phyloP scores from a whole-genome alignment of 331 rosid species.

The Acacia pycnantha region DNA sequence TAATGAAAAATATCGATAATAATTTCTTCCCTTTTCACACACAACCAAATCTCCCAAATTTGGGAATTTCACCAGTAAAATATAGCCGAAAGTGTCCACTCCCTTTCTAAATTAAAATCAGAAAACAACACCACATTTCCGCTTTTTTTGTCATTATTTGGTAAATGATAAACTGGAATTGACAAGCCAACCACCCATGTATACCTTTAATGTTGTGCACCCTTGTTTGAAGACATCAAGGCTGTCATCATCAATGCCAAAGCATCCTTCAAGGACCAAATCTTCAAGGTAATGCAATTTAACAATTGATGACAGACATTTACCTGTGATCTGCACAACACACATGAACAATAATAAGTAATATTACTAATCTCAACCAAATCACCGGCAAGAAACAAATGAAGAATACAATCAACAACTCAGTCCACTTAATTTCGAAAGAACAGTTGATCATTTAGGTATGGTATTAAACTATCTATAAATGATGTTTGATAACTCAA shows the following conservation, averaged over 20 bases:
- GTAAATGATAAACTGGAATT: background rate
- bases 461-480: background rate
- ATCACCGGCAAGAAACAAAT: background rate
- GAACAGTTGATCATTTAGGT: background rate
- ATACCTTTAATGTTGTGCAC: slow-evolving; percentile 84
- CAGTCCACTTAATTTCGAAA: slow-evolving; percentile 3
- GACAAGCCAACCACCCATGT: slow-evolving; percentile 19
- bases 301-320: slow-evolving; percentile 76
- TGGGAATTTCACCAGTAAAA: background rate
- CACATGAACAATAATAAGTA: background rate
- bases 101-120: background rate
- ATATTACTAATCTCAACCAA: slow-evolving; percentile 8
- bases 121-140: background rate
- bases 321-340: slow-evolving; percentile 71
- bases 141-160: background rate
- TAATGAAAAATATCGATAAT: background rate
- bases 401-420: slow-evolving; percentile 4
- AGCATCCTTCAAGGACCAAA: slow-evolving; percentile 89
- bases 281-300: slow-evolving; percentile 78
- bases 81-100: background rate
- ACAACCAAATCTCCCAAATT: background rate
- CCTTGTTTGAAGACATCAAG: slow-evolving; percentile 59
- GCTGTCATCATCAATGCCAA: slow-evolving; percentile 71
- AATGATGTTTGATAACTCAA: background rate
- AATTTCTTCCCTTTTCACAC: background rate